Base-by-base conservation (phyloP, 495 filamentous ascomycete genomes). In the Aspergillus cristatus region DNA sequence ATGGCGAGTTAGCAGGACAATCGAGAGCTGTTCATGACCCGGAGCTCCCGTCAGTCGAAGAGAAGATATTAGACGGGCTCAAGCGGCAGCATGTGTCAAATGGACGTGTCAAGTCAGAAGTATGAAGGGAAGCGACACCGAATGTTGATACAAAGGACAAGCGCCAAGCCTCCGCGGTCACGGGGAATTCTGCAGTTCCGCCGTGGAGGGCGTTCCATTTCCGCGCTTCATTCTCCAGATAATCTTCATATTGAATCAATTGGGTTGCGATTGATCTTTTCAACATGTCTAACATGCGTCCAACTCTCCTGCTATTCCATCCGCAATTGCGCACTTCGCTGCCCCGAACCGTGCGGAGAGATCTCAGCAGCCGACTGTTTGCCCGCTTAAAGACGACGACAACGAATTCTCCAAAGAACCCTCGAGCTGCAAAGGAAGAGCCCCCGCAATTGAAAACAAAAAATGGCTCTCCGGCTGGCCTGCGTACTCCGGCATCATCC, bases 251-350 rank as follows among this genome's bases (percentile, higher is more conserved):
- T 24, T 24, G 20, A 24, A 4, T 24, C 4, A 24, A 24, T 24
- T 4, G 20, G 20, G 8, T 24, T 24, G 8, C 20, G 8, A 24
- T 8, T 24, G 20, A 24, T 24, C 8, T 24, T 4, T 24, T n/a
- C n/a, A n/a, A n/a, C n/a, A 8, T 8, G 20, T 24, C 8, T 8
- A 24, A 4, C 20, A 24, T 24, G 20, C 20, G 20, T 8, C 20
- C 20, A 24, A 4, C 20, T 4, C 4, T 65, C 18, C 41, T 62
- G 6, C 20, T 24, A 4, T 37, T 67, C n/a, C 54, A 57, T 35
- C 51, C 60, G 14, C 54, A 60, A 48, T 54, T 63, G 47, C 55
- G 60, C 16, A 38, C 48, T 7, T 40, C 47, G 12, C 43, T 63
- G 35, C 48, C 58, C 6, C 47, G 39, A 32, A 41, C 41, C 7